Conservation (phyloP, 2,329 filamentous ascomycete species). For the Beauveria sp. region DNA sequence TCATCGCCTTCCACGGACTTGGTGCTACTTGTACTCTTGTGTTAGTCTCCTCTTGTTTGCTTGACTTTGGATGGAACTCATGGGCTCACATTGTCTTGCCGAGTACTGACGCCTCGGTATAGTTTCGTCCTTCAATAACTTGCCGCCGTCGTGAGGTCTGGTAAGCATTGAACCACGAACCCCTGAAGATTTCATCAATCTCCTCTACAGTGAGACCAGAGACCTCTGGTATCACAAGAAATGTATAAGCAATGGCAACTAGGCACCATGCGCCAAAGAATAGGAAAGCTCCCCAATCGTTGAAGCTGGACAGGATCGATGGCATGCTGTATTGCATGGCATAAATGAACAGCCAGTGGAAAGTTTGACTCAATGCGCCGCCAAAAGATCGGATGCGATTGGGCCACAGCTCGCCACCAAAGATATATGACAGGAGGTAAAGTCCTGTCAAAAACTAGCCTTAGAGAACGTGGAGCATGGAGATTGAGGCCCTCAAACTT, state of each 20-base stretch:
- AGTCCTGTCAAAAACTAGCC: constrained; percentile 19
- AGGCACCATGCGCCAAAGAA: constrained; percentile 31
- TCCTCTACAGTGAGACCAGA: constrained; percentile 27
- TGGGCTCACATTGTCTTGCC: too few species aligned
- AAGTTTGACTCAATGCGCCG: constrained; percentile 24
- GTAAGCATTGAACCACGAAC: constrained; percentile 14
- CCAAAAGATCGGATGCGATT: constrained; percentile 38
- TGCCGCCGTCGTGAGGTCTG: too few species aligned
- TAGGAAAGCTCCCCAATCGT: constrained; percentile 33
- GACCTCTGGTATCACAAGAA: constrained; percentile 29
- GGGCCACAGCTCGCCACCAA: constrained; percentile 37
- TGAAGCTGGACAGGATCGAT: constrained; percentile 21
- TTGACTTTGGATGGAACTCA: too few species aligned
- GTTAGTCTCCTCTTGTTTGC: too few species aligned
- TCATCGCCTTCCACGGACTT: too few species aligned
- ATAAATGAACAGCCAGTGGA: constrained; percentile 24
- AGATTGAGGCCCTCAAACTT: not conserved
- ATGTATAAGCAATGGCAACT: constrained; percentile 27
- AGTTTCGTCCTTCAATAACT: too few species aligned
- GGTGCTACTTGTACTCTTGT: too few species aligned
- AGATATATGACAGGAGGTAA: constrained; percentile 35
- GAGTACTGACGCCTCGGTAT: too few species aligned
- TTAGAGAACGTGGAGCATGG: not conserved
- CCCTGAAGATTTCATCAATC: constrained; percentile 24
- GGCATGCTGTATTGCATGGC: constrained; percentile 25